Percentiles rank a stretch among this genome's conserved stretches.
Conservation (phyloP, 352 stramenopile species). For the Pelagophyceae sp. region DNA sequence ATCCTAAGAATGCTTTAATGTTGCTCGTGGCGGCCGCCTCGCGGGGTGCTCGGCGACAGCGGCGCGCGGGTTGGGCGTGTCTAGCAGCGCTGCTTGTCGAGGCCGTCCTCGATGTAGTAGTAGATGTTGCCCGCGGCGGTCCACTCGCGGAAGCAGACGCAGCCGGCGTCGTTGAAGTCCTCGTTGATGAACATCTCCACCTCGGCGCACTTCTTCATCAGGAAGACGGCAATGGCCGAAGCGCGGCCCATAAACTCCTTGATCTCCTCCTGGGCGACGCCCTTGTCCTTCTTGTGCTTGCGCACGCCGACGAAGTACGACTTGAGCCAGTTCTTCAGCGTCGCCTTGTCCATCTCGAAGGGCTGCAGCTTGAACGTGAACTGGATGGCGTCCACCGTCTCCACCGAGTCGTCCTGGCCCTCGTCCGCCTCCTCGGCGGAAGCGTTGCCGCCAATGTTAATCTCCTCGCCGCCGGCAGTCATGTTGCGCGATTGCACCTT, state of each 20-base stretch:
- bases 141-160: constrained; percentile 18
- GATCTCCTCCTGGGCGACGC: constrained; percentile 18
- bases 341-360: background rate
- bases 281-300: constrained; percentile 14
- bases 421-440: constrained; percentile 9
- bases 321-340: constrained; percentile 17
- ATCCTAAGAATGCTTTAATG: no score
- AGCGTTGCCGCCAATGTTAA: constrained; percentile 18
- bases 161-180: constrained; percentile 15
- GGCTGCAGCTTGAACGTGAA: constrained; percentile 14
- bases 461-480: constrained; percentile 17
- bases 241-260: constrained; percentile 11
- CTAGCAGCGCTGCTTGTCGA: constrained; percentile 9
- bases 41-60: no score
- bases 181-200: constrained; percentile 16
- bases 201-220: background rate
- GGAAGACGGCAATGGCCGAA: background rate
- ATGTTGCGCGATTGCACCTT: constrained; percentile 15
- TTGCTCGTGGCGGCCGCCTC: no score
- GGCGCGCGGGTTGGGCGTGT: no score
- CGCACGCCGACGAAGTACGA: constrained; percentile 6
- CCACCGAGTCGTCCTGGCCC: constrained; percentile 3
- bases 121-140: constrained; percentile 17
- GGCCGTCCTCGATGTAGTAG: constrained; percentile 19
- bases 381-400: constrained; percentile 10